phyloP scores from a whole-genome alignment of 768 basidiomycete species.

The Antrodiella citrinella region DNA sequence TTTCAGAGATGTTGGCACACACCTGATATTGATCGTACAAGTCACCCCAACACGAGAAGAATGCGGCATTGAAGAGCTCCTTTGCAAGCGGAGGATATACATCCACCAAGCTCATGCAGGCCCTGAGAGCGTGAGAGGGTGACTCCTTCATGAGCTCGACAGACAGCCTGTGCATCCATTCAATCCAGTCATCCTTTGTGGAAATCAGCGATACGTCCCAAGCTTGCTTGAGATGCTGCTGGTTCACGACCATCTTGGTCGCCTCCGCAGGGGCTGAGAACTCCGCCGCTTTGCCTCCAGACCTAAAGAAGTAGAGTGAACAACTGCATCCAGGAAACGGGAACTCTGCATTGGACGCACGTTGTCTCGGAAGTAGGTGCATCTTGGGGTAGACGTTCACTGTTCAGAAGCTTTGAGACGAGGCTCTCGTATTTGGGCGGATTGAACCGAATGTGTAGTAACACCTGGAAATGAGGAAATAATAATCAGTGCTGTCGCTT shows the following conservation, averaged over 20 bases:
- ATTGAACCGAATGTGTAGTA: slow-evolving; percentile 65
- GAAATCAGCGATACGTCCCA: slow-evolving; percentile 82
- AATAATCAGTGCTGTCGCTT: slow-evolving; percentile 4
- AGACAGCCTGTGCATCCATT: slow-evolving; percentile 90
- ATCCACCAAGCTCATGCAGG: slow-evolving; percentile 91
- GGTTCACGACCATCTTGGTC: slow-evolving; percentile 87
- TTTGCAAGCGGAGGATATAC: slow-evolving; percentile 85
- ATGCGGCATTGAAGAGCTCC: slow-evolving; percentile 96
- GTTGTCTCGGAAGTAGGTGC: slow-evolving; percentile 59
- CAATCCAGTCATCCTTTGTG: slow-evolving; percentile 84
- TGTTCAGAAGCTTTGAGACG: slow-evolving; percentile 81
- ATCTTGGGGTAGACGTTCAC: slow-evolving; percentile 88
- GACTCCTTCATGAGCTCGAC: slow-evolving; percentile 98
- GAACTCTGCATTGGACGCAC: slow-evolving; percentile 36
- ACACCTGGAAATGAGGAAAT: no score
- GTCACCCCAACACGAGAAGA: slow-evolving; percentile 95
- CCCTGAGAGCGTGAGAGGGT: slow-evolving; percentile 91
- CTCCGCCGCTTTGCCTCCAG: slow-evolving; percentile 59
- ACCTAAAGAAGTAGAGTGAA: slow-evolving; percentile 21
- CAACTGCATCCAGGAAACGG: background rate
- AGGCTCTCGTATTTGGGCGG: slow-evolving; percentile 85
- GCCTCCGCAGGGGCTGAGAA: slow-evolving; percentile 75
- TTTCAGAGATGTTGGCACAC: background rate
- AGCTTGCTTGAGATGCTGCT: slow-evolving; percentile 92
- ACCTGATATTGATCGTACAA: slow-evolving; percentile 97